Base-by-base conservation (phyloP, 2,329 filamentous ascomycete genomes). In the Hortaea sp. region DNA sequence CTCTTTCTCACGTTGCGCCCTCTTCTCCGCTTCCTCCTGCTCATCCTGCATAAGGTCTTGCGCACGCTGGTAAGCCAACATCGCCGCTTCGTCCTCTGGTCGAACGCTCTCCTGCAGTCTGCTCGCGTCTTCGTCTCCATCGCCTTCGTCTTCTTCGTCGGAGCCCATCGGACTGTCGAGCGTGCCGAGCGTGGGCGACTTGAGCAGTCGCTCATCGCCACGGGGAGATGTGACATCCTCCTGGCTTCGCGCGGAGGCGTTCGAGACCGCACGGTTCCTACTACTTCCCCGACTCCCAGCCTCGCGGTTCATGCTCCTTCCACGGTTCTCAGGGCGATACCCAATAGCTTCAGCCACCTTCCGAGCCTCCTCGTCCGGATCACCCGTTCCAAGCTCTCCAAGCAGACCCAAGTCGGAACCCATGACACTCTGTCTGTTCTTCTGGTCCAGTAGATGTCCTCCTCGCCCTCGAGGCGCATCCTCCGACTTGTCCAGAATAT, bases 401-500 rank as follows among this genome's bases (percentile, higher is more conserved):
- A 66, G 53, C 9, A 57, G 53, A 5, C 63, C 63, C 5, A 62
- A 51, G 29, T 68, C 66, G 5, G 65, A 59, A 32, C 63, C 62
- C 45, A 67, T 62, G 45, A 70, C 59, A 49, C 66, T 74, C 38
- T 72, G 66, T 29, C 72, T 71, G 34, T 72, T 68, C 31, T 66
- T 67, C 6, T 64, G 63, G 51, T 77, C 72, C 41, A 81, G 70
- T 31, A 79, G 64, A 44, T 74, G 72, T 13, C 75, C 71, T 9
- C 73, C 73, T 42, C 72, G 74, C 7, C 62, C 62, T 37, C 55
- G 49, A 1, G 55, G 52, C 3, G 55, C 57, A 40, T 65, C 63
- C 37, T 65, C 63, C 42, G 76, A 80, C 56, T 84, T 76, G 43
- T 84, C 79, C 7, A 95, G 70, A 66, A 95, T 88, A 44, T 82